Percentiles rank a stretch among this genome's conserved stretches.
Evolutionary conservation across 2,329 filamentous ascomycete species (phyloP).

Genomic region (Coniochaeta sp.): DNA sequence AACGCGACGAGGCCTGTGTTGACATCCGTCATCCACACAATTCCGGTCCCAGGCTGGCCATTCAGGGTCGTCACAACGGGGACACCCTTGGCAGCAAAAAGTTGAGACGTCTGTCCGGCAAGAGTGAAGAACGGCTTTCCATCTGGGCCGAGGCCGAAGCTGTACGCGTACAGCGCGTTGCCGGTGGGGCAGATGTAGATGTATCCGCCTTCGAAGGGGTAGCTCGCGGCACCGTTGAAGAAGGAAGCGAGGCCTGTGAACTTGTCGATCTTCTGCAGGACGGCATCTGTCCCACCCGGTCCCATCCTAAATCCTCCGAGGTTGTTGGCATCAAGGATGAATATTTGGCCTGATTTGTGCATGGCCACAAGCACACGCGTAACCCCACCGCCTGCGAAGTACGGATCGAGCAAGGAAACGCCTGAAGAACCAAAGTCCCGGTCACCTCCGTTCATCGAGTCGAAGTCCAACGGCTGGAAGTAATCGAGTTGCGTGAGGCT

Average conservation of each 20-base stretch:
- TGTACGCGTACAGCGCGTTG: conserved; percentile 24
- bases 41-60: conserved; percentile 23
- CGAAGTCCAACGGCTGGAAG: conserved; percentile 34
- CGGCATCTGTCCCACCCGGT: conserved; percentile 24
- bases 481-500: conserved; percentile 23
- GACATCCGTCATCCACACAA: conserved; percentile 28
- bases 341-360: conserved; percentile 32
- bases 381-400: conserved; percentile 26
- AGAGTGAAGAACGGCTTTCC: conserved; percentile 25
- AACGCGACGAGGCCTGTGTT: conserved; percentile 28
- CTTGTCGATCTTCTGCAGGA: conserved; percentile 27
- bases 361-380: conserved; percentile 27
- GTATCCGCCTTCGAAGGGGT: conserved; percentile 34
- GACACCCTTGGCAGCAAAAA: conserved; percentile 24
- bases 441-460: conserved; percentile 27
- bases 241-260: conserved; percentile 17
- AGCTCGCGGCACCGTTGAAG: conserved; percentile 30
- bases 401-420: conserved; percentile 23
- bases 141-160: conserved; percentile 19
- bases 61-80: conserved; percentile 27
- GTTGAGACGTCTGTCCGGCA: conserved; percentile 20
- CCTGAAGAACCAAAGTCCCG: conserved; percentile 30
- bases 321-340: conserved; percentile 31
- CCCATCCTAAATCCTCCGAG: conserved; percentile 28
- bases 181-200: conserved; percentile 30